phyloP scores from a whole-genome alignment of 179 eudicot species.

The Sideroxylon spinosum region DNA sequence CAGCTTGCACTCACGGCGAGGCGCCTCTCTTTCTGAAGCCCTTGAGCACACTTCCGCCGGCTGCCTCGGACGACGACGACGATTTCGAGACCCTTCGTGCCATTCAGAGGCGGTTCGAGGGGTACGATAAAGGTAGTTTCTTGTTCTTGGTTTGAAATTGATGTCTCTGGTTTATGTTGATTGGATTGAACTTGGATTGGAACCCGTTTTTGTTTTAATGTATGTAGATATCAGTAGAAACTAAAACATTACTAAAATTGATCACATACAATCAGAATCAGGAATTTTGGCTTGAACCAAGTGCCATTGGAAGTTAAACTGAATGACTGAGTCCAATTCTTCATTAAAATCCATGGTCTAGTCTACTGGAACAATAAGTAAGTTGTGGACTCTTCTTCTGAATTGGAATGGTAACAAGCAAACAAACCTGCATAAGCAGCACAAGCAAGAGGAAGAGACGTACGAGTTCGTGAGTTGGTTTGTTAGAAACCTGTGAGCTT shows the following conservation, averaged over 20 bases:
- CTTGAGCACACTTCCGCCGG: constrained; percentile 38
- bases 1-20: constrained; percentile 22
- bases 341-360: background rate
- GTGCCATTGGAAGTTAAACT: background rate
- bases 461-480: too few species aligned
- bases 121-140: constrained; percentile 33
- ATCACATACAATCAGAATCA: background rate
- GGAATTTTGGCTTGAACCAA: background rate
- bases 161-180: background rate
- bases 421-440: too few species aligned
- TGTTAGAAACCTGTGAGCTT: too few species aligned
- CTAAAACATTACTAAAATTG: background rate
- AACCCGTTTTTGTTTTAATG: background rate
- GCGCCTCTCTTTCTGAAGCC: constrained; percentile 43
- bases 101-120: constrained; percentile 55
- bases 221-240: background rate
- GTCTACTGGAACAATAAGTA: background rate
- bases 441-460: too few species aligned
- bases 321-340: background rate
- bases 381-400: constrained; percentile 6
- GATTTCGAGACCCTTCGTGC: constrained; percentile 69
- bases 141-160: background rate
- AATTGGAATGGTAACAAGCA: too few species aligned
- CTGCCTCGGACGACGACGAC: constrained; percentile 47
- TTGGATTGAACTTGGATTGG: background rate